Base-by-base conservation (phyloP, 2,329 filamentous ascomycete species). In the Tolypocladium album region DNA sequence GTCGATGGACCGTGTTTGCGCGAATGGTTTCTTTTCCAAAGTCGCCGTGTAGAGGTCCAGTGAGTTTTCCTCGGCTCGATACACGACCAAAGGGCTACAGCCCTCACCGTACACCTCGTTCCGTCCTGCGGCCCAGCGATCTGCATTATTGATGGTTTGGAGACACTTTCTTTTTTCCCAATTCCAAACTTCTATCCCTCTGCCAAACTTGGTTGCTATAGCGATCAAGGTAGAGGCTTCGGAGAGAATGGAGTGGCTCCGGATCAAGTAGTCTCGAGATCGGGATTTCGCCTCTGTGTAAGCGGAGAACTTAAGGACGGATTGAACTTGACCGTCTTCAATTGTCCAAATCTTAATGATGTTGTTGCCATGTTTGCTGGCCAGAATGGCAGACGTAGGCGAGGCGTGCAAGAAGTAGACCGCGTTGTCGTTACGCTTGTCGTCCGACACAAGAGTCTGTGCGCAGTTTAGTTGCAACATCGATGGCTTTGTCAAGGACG, bases 341-440 rank as follows among this genome's bases (percentile, higher is more conserved):
- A 88, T 79, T 11, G 90, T 90, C 88, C 92, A 97, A 59, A 97
- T 90, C 75, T 96, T 96, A 61, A 96, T 88, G 0, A 90, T 90
- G 61, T 89, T 88, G 71, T 97, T 71, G 36, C 70, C 70, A 43
- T 72, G 70, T 59, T 72, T 72, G 65, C 69, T 75, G 8, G 74
- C 73, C 2, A 76, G 64, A 12, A 70, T 69, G 5, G 69, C 66
- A 0, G 70, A 70, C 0, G 66, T 68, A 1, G 68, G 66, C 0
- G 73, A 75, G 6, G 74, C 66, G 62, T 76, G 74, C 36, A 76
- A 65, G 58, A 69, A 74, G 62, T 70, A 69, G 11, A 76, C 67
- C 7, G 66, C 65, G 17, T 69, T 70, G 55, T 72, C 67, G 40
- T 67, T 66, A 56, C 70, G 70, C 56, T 72, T 71, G 17, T 67